A percentile compares a stretch with the other conserved stretches of the same genome.
Evolutionary conservation across 768 basidiomycete species (phyloP).

Genomic region (Lactifluus pinguis): DNA sequence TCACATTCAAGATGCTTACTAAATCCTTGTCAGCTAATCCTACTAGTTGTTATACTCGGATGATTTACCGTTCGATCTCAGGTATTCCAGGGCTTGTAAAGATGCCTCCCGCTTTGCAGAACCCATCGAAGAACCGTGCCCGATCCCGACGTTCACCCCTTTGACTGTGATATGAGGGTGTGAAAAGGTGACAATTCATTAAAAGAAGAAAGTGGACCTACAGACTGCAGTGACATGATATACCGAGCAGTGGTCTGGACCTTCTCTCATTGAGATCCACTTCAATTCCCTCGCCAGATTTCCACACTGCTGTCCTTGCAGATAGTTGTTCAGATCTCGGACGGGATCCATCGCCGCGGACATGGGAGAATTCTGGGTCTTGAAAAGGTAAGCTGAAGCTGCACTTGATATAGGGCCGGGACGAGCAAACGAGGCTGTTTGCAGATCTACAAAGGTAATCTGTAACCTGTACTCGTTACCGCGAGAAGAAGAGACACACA

Average conservation of each 20-base stretch:
- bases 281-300: conserved; percentile 1
- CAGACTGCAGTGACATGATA: conserved; percentile 11
- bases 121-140: conserved; percentile 7
- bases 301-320: conserved; percentile 1
- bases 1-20: not conserved
- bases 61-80: conserved; percentile 4
- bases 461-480: not conserved
- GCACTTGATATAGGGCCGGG: not conserved
- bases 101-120: conserved; percentile 12
- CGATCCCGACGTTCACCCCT: conserved; percentile 10
- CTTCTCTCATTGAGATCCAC: conserved; percentile 1
- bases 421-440: not conserved
- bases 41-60: not conserved
- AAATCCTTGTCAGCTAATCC: not conserved
- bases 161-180: not conserved
- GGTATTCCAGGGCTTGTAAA: conserved; percentile 5
- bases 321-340: conserved; percentile 17
- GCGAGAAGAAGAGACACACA: not conserved
- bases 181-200: not conserved
- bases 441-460: not conserved
- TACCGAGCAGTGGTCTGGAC: not conserved
- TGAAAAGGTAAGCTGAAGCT: not conserved
- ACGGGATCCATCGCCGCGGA: conserved; percentile 1
- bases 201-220: not conserved
- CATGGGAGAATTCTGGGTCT: not conserved